These are phyloP conservation scores for Halophytophthora polymorphica DNA, from an alignment of 352 stramenopile species.

Conservation along the genomic window DNA sequence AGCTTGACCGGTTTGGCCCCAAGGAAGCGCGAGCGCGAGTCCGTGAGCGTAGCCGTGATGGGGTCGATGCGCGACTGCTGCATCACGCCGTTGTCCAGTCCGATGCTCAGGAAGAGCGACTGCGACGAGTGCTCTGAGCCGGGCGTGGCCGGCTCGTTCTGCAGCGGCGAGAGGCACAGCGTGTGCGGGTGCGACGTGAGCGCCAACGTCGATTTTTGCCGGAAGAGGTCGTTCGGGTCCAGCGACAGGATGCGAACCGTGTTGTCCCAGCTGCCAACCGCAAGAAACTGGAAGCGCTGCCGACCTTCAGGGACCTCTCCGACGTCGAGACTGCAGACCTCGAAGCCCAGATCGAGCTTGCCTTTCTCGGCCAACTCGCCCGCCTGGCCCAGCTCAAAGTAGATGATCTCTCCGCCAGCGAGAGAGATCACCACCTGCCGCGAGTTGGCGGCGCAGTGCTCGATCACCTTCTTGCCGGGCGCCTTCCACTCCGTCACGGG, in stretches of 20 bases:
- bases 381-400: slow-evolving; percentile 96
- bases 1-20: slow-evolving; percentile 94
- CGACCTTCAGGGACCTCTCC: slow-evolving; percentile 92
- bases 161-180: slow-evolving; percentile 73
- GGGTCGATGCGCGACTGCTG: slow-evolving; percentile 90
- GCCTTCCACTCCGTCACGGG: slow-evolving; percentile 96
- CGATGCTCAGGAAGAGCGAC: slow-evolving; percentile 82
- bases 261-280: slow-evolving; percentile 93
- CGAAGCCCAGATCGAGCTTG: slow-evolving; percentile 93
- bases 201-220: slow-evolving; percentile 79
- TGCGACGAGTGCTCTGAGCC: slow-evolving; percentile 57
- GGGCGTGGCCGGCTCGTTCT: slow-evolving; percentile 64
- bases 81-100: slow-evolving; percentile 95
- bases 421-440: slow-evolving; percentile 97
- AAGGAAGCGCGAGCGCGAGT: slow-evolving; percentile 93
- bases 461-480: slow-evolving; percentile 96
- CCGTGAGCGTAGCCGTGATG: slow-evolving; percentile 78
- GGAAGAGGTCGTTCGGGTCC: slow-evolving; percentile 89
- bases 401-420: slow-evolving; percentile 95
- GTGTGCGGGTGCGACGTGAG: slow-evolving; percentile 83
- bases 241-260: slow-evolving; percentile 94
- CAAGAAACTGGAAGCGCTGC: slow-evolving; percentile 94
- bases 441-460: slow-evolving; percentile 95
- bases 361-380: slow-evolving; percentile 93
- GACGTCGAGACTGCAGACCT: slow-evolving; percentile 98